Evolutionary conservation across 2,329 filamentous ascomycete species (phyloP).

Genomic region (Aspergillus glaucus): DNA sequence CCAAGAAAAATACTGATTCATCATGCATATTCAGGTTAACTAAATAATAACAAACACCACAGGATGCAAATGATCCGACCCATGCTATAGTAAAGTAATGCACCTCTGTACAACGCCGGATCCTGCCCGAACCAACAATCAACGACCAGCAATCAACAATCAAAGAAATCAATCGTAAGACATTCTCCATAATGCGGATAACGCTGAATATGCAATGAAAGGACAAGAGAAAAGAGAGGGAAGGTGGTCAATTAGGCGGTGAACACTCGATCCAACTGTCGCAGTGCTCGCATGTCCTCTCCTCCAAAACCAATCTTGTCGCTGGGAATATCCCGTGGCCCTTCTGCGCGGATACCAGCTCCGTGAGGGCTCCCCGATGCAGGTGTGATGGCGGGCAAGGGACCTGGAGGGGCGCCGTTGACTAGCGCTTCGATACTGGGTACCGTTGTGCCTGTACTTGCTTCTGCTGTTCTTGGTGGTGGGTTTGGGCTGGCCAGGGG

Average conservation of each 20-base stretch:
- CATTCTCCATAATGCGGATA: background rate
- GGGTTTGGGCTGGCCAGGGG: constrained; percentile 7
- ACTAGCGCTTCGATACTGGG: constrained; percentile 50
- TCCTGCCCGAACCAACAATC: constrained; percentile 3
- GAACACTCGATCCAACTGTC: constrained; percentile 57
- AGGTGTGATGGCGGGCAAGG: constrained; percentile 19
- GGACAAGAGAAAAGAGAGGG: constrained; percentile 5
- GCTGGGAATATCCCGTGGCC: constrained; percentile 50
- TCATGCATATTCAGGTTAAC: background rate
- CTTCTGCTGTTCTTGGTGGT: background rate
- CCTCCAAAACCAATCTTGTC: constrained; percentile 51
- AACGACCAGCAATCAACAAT: constrained; percentile 1
- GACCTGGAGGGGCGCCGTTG: constrained; percentile 28
- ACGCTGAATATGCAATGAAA: constrained; percentile 12
- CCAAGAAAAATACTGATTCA: background rate
- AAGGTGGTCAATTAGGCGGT: constrained; percentile 18
- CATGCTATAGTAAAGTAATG: constrained; percentile 14
- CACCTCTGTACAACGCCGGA: constrained; percentile 16
- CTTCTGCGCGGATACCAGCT: constrained; percentile 21
- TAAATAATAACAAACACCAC: no score
- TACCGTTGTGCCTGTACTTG: constrained; percentile 32
- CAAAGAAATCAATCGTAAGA: background rate
- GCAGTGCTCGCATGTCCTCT: constrained; percentile 60
- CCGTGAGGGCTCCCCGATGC: constrained; percentile 3
- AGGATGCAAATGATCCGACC: constrained; percentile 7